Evolutionary conservation across 176 grass and related monocot genomes (phyloP).

Genomic region (Canna indica): DNA sequence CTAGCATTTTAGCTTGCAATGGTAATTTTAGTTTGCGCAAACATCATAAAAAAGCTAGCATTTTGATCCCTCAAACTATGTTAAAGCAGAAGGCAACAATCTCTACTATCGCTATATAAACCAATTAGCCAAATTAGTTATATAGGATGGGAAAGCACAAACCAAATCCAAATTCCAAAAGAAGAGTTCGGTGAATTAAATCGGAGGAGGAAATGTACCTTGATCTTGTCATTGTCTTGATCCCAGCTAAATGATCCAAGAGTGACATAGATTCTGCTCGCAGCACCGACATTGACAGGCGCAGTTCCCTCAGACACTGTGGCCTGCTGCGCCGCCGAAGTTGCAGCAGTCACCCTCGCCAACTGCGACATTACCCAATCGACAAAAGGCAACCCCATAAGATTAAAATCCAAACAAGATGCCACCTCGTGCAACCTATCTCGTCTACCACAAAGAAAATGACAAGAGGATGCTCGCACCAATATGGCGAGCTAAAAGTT

Average conservation of each 20-base stretch:
- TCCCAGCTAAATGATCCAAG: constrained; percentile 89
- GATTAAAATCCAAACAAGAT: neutral
- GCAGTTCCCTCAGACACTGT: constrained; percentile 10
- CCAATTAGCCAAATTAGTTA: constrained; percentile 14
- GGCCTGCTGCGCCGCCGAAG: constrained; percentile 15
- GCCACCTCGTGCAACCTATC: neutral
- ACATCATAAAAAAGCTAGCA: too few species aligned
- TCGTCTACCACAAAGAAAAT: neutral
- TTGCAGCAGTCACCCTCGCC: constrained; percentile 11
- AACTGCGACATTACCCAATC: constrained; percentile 17
- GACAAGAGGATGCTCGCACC: neutral
- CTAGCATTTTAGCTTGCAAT: too few species aligned
- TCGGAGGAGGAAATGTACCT: constrained; percentile 20
- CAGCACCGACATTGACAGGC: constrained; percentile 7
- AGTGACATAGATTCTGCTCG: constrained; percentile 38
- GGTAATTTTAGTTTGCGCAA: neutral
- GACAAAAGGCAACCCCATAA: neutral
- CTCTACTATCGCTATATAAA: neutral
- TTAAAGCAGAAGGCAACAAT: neutral
- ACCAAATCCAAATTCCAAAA: neutral
- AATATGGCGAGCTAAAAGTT: neutral
- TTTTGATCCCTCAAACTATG: too few species aligned
- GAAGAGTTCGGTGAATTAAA: neutral
- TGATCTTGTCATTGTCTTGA: constrained; percentile 82
- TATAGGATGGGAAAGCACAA: neutral